phyloP scores from a whole-genome alignment of 495 filamentous ascomycete species.

The Rusavskia elegans region DNA sequence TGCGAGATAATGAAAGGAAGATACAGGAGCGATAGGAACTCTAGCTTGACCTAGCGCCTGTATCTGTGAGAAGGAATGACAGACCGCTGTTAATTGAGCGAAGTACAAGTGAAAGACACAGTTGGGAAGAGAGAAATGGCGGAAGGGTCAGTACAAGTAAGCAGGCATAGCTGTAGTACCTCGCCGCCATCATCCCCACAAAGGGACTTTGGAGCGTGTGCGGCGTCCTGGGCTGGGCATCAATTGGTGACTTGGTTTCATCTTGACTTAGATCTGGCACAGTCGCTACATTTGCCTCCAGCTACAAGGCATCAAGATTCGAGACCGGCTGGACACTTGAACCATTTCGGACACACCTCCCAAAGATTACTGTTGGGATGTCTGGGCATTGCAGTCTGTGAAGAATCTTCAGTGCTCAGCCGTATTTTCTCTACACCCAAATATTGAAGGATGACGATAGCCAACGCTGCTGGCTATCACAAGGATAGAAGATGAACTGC shows the following conservation, averaged over 20 bases:
- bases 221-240: not conserved
- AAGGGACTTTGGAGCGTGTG: not conserved
- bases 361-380: not conserved
- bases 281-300: not conserved
- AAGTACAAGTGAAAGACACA: not conserved
- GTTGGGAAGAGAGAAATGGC: not conserved
- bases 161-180: not conserved
- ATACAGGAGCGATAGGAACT: not conserved
- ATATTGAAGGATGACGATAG: too few relatives aligned
- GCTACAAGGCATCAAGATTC: not conserved
- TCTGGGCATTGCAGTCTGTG: not conserved
- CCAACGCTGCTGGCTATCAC: too few relatives aligned
- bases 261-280: not conserved
- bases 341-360: not conserved
- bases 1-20: not conserved
- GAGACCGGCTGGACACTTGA: not conserved
- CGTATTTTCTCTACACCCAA: not conserved
- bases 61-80: not conserved
- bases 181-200: not conserved
- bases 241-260: not conserved
- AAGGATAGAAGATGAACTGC: too few relatives aligned
- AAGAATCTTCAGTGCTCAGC: not conserved
- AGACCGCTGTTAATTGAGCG: too few relatives aligned
- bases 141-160: not conserved
- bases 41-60: not conserved